Evolutionary conservation across 345 rosid species (phyloP), one percentile per base, ranked within the genome.

Genomic region (Physaria fendleri): DNA sequence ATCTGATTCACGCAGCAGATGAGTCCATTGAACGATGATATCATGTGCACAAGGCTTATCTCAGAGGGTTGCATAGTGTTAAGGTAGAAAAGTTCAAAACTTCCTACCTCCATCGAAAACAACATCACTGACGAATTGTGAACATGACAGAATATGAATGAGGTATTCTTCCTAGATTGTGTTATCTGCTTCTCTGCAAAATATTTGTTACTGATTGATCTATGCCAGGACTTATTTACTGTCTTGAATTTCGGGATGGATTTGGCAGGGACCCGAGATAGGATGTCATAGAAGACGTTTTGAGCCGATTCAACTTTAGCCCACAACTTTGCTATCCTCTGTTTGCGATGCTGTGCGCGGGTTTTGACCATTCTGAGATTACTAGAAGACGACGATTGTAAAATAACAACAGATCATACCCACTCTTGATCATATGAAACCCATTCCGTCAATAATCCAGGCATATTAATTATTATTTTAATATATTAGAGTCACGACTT

Each of bases 341-440:
- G 45, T 21, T 14, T 17, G 51, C 12, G 16, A 38, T 17, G 6
- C 68, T 50, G 56, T 2, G 28, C 30, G 3, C 40, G 20, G 5
- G 64, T 51, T 59, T 34, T 34, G 22, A 12, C 79, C 74, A 71
- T 75, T 44, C 12, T 54, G n/a, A n/a, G n/a, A n/a, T n/a, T n/a
- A n/a, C n/a, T n/a, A n/a, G n/a, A n/a, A n/a, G n/a, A n/a, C n/a
- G n/a, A n/a, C n/a, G n/a, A n/a, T n/a, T n/a, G n/a, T n/a, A n/a
- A n/a, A n/a, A n/a, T n/a, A n/a, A n/a, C n/a, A n/a, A n/a, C n/a
- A n/a, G n/a, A n/a, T n/a, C n/a, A n/a, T n/a, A n/a, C n/a, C n/a
- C n/a, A n/a, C n/a, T n/a, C n/a, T n/a, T n/a, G n/a, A n/a, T n/a
- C n/a, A n/a, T n/a, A n/a, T n/a, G n/a, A n/a, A n/a, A n/a, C n/a